phyloP scores from a whole-genome alignment of 1,284 basidiomycete genomes.

The Ganoderma sinense region DNA sequence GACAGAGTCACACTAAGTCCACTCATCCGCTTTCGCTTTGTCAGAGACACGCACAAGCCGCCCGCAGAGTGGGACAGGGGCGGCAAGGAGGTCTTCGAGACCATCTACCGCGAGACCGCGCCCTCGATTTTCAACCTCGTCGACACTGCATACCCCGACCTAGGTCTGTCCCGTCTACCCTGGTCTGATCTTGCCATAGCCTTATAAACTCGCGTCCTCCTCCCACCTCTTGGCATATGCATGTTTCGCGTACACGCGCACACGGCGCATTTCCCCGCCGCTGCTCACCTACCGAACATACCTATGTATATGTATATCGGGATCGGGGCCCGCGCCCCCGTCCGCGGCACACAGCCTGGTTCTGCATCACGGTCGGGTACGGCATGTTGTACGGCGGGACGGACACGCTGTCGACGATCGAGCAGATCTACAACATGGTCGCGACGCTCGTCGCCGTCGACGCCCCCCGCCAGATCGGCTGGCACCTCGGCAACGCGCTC shows the following conservation, averaged over 20 bases:
- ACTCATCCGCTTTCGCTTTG: not conserved
- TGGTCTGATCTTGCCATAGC: not conserved
- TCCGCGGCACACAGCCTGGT: slow-evolving; percentile 48
- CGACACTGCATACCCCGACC: slow-evolving; percentile 59
- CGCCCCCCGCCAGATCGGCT: slow-evolving; percentile 59
- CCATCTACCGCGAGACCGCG: slow-evolving; percentile 60
- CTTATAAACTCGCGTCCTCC: not conserved
- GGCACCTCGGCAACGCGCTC: slow-evolving; percentile 58
- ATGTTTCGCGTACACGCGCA: not conserved
- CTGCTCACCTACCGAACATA: not conserved
- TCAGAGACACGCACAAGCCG: slow-evolving; percentile 47
- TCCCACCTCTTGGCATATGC: not conserved
- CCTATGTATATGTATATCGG: not conserved
- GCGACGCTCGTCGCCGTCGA: slow-evolving; percentile 59
- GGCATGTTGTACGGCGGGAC: slow-evolving; percentile 55
- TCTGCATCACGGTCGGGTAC: slow-evolving; percentile 59
- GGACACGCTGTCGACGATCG: slow-evolving; percentile 48
- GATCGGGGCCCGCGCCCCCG: not conserved
- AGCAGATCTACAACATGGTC: slow-evolving; percentile 57
- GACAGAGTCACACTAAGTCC: not conserved
- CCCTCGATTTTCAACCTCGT: slow-evolving; percentile 50
- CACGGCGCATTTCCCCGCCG: not conserved
- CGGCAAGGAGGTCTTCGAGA: slow-evolving; percentile 53
- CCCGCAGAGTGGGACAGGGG: slow-evolving; percentile 48
- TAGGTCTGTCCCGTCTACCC: slow-evolving; percentile 48